Evolutionary conservation across 2,329 filamentous ascomycete species (phyloP).

Genomic region (Periconia sp.): DNA sequence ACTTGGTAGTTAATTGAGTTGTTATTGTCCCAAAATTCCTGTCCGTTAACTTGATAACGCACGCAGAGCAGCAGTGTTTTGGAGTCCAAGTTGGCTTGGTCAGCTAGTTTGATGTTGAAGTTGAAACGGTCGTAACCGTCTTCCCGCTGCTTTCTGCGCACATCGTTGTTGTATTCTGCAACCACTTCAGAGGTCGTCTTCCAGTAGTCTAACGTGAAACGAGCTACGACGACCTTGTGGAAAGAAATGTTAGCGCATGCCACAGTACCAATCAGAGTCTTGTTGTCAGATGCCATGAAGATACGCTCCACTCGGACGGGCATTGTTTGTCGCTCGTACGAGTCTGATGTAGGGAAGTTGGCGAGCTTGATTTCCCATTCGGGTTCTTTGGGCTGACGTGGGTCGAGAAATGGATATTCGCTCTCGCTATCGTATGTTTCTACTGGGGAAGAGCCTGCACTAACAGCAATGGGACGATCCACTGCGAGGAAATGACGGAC

Average conservation of each 20-base stretch:
- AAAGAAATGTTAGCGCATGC: slow-evolving; percentile 88
- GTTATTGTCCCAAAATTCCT: slow-evolving; percentile 97
- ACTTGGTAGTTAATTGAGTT: slow-evolving; percentile 84
- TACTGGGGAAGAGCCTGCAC: slow-evolving; percentile 86
- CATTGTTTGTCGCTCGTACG: slow-evolving; percentile 61
- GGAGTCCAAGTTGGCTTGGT: slow-evolving; percentile 85
- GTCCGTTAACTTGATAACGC: slow-evolving; percentile 79
- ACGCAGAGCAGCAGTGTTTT: slow-evolving; percentile 94
- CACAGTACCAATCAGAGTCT: slow-evolving; percentile 79
- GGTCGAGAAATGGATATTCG: slow-evolving; percentile 81
- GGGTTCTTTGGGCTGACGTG: slow-evolving; percentile 49
- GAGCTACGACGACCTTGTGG: slow-evolving; percentile 83
- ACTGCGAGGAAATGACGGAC: slow-evolving; percentile 94
- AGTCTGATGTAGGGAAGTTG: slow-evolving; percentile 74
- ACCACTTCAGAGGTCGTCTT: slow-evolving; percentile 94
- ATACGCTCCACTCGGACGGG: slow-evolving; percentile 83
- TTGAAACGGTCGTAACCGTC: slow-evolving; percentile 84
- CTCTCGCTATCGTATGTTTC: slow-evolving; percentile 83
- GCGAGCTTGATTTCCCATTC: slow-evolving; percentile 87
- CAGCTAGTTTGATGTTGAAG: slow-evolving; percentile 90
- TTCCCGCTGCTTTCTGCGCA: slow-evolving; percentile 65
- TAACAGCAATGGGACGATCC: slow-evolving; percentile 93
- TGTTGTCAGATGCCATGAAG: slow-evolving; percentile 85
- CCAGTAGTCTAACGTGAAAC: slow-evolving; percentile 98
- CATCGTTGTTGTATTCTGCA: slow-evolving; percentile 83